Base-by-base conservation (phyloP, 1,284 basidiomycete species). In the Sanghuangporus sanghuang region DNA sequence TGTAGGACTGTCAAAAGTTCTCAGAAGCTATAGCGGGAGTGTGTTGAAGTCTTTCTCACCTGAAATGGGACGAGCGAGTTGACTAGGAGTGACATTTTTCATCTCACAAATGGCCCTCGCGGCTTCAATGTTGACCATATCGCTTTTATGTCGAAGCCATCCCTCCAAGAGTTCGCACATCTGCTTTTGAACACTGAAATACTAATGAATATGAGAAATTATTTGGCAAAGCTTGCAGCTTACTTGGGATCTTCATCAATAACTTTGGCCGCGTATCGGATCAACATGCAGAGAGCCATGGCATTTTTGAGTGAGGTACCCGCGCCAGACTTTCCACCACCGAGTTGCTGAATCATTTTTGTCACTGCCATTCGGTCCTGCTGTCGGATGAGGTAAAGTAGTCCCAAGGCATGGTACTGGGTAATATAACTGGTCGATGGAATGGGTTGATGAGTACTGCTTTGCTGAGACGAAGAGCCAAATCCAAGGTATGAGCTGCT, bases 51-150 rank as follows among this genome's bases (percentile, higher is more conserved):
- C 11, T 21, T n/a, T 9, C 85, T 70, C 68, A 92, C 93, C 91
- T 63, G 93, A 86, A 65, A 99, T 94, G 3, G 97, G 86, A 70
- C 93, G 89, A 61, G 89, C 87, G 61, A 99, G 80, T 70, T 98
- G 94, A 23, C 84, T 76, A 12, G 87, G 73, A 32, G 87, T 84
- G 32, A 96, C 88, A 68, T 88, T 87, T 74, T 87, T 91, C 90
- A 98, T 93, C 75, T 98, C 96, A 74, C 96, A 98, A 68, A 99
- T 96, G 18, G 90, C 96, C 59, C 96, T 89, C 5, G 97, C 97
- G 36, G 96, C 97, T 76, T 99, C 97, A 70, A 96, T 94, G 79
- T 98, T 99, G 74, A 99, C 97, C 97, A 98, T 99, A 76, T 99
- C 97, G 73, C 95, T 96, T 83, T 99, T 99, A 79, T 99, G 97